phyloP scores from a whole-genome alignment of 1,139 yeast species.

The Pichia inconspicua region DNA sequence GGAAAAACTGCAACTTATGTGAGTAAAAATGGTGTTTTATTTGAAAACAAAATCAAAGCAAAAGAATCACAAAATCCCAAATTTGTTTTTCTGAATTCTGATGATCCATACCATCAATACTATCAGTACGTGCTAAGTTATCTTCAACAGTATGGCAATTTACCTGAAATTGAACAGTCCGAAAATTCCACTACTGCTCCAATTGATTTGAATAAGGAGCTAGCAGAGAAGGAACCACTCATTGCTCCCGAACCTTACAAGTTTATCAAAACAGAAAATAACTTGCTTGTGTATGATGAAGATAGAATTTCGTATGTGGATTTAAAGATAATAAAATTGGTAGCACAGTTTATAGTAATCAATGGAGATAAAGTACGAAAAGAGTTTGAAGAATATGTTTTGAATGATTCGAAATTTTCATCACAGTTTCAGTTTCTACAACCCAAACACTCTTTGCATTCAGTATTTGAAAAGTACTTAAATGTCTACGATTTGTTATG shows the following conservation, averaged over 20 bases:
- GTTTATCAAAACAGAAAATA: slow-evolving; percentile 8
- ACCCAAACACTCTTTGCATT: slow-evolving; percentile 52
- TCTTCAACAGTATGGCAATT: slow-evolving; percentile 3
- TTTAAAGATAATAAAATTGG: slow-evolving; percentile 57
- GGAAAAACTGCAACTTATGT: slow-evolving; percentile 72
- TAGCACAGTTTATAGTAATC: slow-evolving; percentile 60
- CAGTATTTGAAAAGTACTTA: slow-evolving; percentile 43
- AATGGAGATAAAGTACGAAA: slow-evolving; percentile 44
- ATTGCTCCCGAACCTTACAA: slow-evolving; percentile 13
- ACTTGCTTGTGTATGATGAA: slow-evolving; percentile 32
- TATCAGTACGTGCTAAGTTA: slow-evolving; percentile 34
- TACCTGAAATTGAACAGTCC: slow-evolving; percentile 1
- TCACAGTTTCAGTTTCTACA: slow-evolving; percentile 66
- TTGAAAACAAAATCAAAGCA: slow-evolving; percentile 52
- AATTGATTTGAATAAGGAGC: slow-evolving; percentile 15
- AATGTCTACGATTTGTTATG: slow-evolving; percentile 48
- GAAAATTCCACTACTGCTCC: not conserved
- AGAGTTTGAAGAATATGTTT: slow-evolving; percentile 31
- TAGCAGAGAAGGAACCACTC: slow-evolving; percentile 5
- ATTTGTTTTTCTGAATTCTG: slow-evolving; percentile 53
- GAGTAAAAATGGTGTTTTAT: slow-evolving; percentile 54
- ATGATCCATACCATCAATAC: slow-evolving; percentile 50
- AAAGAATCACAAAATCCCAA: slow-evolving; percentile 42
- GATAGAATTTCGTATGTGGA: slow-evolving; percentile 52
- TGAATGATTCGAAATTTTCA: slow-evolving; percentile 32